A percentile compares a stretch with the other conserved stretches of the same genome.
Conservation (phyloP, 805 yeast species). For the Candida qinlingensis region DNA sequence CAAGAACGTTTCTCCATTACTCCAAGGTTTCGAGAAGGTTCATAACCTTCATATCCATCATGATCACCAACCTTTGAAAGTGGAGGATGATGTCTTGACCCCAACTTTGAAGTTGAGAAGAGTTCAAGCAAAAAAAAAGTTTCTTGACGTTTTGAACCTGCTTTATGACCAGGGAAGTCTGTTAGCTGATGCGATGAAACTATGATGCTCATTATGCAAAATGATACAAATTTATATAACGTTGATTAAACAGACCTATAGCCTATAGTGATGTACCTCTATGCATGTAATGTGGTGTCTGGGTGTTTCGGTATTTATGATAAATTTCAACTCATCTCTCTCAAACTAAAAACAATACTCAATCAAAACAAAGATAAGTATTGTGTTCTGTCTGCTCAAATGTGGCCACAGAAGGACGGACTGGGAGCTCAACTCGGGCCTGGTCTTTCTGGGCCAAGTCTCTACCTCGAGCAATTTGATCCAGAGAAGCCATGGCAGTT, state of each 20-base stretch:
- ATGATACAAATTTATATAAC: not conserved
- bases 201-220: not conserved
- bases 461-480: constrained; percentile 14
- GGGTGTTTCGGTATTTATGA: not conserved
- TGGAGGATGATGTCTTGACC: constrained; percentile 59
- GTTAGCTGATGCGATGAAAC: constrained; percentile 1
- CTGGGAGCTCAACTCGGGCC: constrained; percentile 38
- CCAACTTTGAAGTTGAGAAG: constrained; percentile 62
- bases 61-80: constrained; percentile 47
- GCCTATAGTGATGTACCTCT: too few relatives aligned
- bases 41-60: constrained; percentile 42
- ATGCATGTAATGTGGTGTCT: not conserved
- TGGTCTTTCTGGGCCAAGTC: constrained; percentile 35
- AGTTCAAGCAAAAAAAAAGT: constrained; percentile 38
- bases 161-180: constrained; percentile 46
- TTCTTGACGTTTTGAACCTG: constrained; percentile 32
- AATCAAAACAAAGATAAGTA: not conserved
- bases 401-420: constrained; percentile 39
- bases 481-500: constrained; percentile 21
- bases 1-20: constrained; percentile 26
- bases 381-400: not conserved
- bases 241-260: too few relatives aligned
- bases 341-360: not conserved
- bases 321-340: not conserved
- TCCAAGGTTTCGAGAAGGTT: constrained; percentile 61